Base-by-base conservation (phyloP, 371 early-diverging fungal species). In the Dichotomocladium elegans region DNA sequence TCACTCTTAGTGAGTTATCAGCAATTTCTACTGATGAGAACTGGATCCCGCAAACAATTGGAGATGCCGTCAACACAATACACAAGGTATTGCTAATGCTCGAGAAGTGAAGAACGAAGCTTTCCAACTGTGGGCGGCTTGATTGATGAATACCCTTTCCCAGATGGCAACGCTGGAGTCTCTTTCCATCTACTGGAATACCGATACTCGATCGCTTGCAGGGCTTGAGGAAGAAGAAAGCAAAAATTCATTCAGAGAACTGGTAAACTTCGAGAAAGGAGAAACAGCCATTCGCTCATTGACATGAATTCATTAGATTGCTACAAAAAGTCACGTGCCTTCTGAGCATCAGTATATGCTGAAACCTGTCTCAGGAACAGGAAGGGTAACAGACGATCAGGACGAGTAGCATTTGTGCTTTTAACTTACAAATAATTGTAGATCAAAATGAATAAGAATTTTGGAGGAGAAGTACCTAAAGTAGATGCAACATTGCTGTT, bases 321-420 rank as follows among this genome's bases (percentile, higher is more conserved):
- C 84, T n/a, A 81, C 81, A 17, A 86, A 81, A 14, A 57, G 77
- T 15, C 64, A 76, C 54, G 56, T 72, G 4, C 71, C 72, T 9
- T 55, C 55, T 8, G 79, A 75, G 33, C 88, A 89, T 52, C 92
- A 92, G 52, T 94, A 91, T 51, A 85, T 98, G 10, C 67, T 98
- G 26, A 90, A 88, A 57, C 98, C 98, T 1, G 95, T 98, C 0
- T 90, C 92, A n/a, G 98, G 96, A 3, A 79, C 81, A 27, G 98
- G 95, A 26, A 82, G 86, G 63, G 90, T 90, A 52, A 47, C 41
- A 35, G 5, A 26, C 35, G 26, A 19, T 41, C 28, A 29, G 11
- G 24, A 14, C 17, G 8, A 28, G 48, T 42, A 46, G 30, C 27
- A 57, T 37, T 41, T n/a, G 44, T 47, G 25, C 46, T n/a, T n/a